A percentile compares a stretch with the other conserved stretches of the same genome.
Conservation (phyloP, 169 alveolate genomes). For the Plasmodium billcollinsi region DNA sequence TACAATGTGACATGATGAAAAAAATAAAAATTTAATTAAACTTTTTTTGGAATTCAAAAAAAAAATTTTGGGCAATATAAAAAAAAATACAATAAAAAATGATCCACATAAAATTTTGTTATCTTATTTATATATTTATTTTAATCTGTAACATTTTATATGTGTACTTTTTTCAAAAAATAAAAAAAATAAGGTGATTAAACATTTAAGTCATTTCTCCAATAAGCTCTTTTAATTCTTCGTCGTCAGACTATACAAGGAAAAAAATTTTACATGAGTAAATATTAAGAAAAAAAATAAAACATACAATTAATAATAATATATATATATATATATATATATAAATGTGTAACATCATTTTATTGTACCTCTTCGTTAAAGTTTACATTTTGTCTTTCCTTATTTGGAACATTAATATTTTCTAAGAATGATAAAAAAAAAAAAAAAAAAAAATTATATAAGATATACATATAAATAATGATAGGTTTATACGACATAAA, state of each 20-base stretch:
- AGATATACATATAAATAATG: not conserved
- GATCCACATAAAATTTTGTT: too few species aligned
- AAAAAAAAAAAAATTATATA: not conserved
- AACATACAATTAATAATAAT: not conserved
- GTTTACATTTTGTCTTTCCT: conserved; percentile 4
- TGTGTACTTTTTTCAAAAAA: too few species aligned
- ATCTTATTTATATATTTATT: too few species aligned
- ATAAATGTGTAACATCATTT: not conserved
- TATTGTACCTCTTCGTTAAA: conserved; percentile 53
- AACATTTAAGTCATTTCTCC: conserved; percentile 73
- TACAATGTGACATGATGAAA: not conserved
- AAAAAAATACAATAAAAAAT: not conserved
- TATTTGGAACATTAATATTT: conserved; percentile 2
- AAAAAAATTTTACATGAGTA: too few species aligned
- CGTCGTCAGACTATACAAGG: conserved; percentile 58
- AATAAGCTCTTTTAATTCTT: conserved; percentile 70
- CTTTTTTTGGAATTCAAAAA: not conserved
- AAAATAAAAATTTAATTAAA: conserved; percentile 8
- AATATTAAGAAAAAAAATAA: not conserved
- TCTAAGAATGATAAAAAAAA: conserved; percentile 4
- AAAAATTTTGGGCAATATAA: not conserved
- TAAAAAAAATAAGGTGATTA: too few species aligned
- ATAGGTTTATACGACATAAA: conserved; percentile 1
- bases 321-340: not conserved
- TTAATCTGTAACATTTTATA: too few species aligned